A percentile compares a stretch with the other conserved stretches of the same genome.
phyloP scores from a whole-genome alignment of 306 rosid species.

The Begonia loranthoides region DNA sequence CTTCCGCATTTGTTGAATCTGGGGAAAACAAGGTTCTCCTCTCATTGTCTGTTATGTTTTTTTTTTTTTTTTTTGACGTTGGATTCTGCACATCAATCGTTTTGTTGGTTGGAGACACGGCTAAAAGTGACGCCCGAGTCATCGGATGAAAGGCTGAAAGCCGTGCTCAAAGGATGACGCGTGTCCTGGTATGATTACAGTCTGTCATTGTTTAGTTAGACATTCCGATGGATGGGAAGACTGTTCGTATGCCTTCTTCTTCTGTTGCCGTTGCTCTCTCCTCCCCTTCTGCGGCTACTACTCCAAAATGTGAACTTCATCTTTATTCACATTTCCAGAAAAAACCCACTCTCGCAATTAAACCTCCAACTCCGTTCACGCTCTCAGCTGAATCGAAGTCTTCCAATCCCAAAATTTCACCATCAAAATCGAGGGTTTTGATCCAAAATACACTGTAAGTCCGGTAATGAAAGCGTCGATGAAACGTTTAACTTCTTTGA shows the following conservation, averaged over 20 bases:
- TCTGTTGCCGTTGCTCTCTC: neutral
- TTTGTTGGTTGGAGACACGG: too few relatives aligned
- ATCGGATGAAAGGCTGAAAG: neutral
- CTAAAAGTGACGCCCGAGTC: too few relatives aligned
- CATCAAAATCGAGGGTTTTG: neutral
- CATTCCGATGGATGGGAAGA: neutral
- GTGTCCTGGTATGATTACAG: neutral
- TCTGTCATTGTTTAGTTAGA: neutral
- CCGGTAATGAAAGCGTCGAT: conserved; percentile 6
- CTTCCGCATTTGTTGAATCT: neutral
- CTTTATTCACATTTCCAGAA: neutral
- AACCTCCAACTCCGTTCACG: neutral
- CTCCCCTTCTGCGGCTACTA: neutral
- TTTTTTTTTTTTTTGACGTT: too few relatives aligned
- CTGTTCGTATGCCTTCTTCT: neutral
- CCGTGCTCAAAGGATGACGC: neutral
- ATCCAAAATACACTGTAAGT: conserved; percentile 11
- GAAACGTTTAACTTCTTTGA: conserved; percentile 19
- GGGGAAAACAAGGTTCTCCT: neutral
- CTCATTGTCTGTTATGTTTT: neutral
- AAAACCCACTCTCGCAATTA: neutral
- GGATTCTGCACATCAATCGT: too few relatives aligned
- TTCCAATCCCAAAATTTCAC: neutral
- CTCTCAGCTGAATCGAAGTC: neutral
- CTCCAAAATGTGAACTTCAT: neutral